A percentile compares a stretch with the other conserved stretches of the same genome.
Evolutionary conservation across 129 eudicot genomes (phyloP).

Genomic region (Arctium minus): DNA sequence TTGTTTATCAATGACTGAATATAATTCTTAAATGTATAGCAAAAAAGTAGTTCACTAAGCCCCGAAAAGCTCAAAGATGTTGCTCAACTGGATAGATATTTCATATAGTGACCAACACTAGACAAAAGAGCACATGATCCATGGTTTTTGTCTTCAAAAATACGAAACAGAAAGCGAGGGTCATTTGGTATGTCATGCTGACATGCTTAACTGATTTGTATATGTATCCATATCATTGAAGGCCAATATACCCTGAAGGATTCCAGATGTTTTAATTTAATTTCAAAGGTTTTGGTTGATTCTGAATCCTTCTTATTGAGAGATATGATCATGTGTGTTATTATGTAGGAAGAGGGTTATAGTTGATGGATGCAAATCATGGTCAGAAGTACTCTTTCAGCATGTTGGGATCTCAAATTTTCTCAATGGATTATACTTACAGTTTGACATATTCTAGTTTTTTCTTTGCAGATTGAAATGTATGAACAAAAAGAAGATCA

Average conservation of each 20-base stretch:
- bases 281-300: background rate
- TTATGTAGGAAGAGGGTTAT: background rate
- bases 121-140: background rate
- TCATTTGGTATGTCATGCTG: background rate
- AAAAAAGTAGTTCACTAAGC: background rate
- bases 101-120: background rate
- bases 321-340: background rate
- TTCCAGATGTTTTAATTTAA: background rate
- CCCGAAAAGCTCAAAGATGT: background rate
- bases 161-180: background rate
- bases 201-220: background rate
- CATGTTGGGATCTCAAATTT: background rate
- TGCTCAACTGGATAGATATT: background rate
- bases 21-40: background rate
- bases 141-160: background rate
- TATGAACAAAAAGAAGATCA: constrained; percentile 20
- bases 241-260: background rate
- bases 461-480: constrained; percentile 30
- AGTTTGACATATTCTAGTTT: constrained; percentile 9
- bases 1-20: background rate
- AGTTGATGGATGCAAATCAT: background rate
- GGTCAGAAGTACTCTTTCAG: background rate
- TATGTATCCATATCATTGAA: background rate
- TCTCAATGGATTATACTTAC: background rate
- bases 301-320: background rate